Evolutionary conservation across 768 basidiomycete species (phyloP), one percentile per base, ranked within the genome.

Genomic region (Hygrophoropsis aurantiaca): DNA sequence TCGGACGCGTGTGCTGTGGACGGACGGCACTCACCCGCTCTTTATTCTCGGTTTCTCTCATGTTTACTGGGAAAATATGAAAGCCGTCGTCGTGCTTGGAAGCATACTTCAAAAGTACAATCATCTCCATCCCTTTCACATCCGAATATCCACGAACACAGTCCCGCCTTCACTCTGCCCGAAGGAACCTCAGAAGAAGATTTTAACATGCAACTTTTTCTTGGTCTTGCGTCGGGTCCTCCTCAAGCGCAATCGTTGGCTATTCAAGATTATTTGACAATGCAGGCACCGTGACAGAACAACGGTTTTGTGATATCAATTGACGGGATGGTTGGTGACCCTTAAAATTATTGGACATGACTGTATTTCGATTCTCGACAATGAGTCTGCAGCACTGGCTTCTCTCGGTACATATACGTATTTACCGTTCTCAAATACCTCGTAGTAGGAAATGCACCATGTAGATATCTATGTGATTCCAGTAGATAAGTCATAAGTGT

Each of bases 41-140:
- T 82, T 16, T 81, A 84, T 54, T 75, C 80, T 26, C 74, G 76
- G 7, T 84, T 84, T 57, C 62, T 84, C 9, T 68, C 73, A 8
- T 71, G 72, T 3, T 60, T 82, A 5, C 67, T 83, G 51, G 61
- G 53, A 2, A 74, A 71, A 55, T 68, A 77, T 50, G 56, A 55
- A 19, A 51, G 11, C 26, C 44, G 21, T 19, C 15, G 30, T 24
- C 24, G 15, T 46, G 24, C 15, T n/a, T 42, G 36, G 40, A 50
- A 40, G 25, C 50, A 36, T 46, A 30, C 47, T 10, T 46, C 56
- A 15, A 43, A 46, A 24, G 58, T 30, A 13, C 27, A 30, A 13
- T 30, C 27, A 59, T 33, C 52, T 46, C 45, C 20, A 18, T 35
- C 35, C 39, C 25, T 5, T 40, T 34, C 13, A 40, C 32, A 18